Base-by-base conservation (phyloP, 164 flowering plant species). In the Chimonanthus praecox region DNA sequence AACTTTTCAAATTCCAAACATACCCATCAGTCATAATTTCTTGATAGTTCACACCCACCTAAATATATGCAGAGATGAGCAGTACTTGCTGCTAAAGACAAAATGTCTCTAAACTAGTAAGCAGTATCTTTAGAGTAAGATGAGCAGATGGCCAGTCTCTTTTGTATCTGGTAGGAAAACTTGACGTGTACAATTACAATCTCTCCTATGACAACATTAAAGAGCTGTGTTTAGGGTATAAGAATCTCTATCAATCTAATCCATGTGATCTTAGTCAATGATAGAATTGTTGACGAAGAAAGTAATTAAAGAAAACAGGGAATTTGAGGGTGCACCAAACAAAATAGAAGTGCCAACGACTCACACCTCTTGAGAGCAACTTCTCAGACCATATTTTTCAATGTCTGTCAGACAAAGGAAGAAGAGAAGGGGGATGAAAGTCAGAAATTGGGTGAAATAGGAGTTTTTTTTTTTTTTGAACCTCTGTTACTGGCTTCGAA, bases 261-360 rank as follows among this genome's bases (percentile, higher is more conserved):
- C 51, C 51, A 47, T 68, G 9, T 6, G 15, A 2, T 43, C 68
- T 44, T 16, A 33, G 3, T 65, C 10, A 21, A 65, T 63, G 60
- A 54, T 46, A 67, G 51, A 1, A 48, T 47, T 46, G 18, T 5
- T 51, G 45, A 49, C 45, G 72, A 69, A 21, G 72, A 51, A 49
- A 61, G 43, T 46, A 21, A 20, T 21, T 50, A 21, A 49, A 18
- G 5, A 10, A 20, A 5, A 49, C 47, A 49, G 47, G 60, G 58
- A 51, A 43, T 49, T 20, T 69, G 72, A 21, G 44, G 5, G 7
- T 3, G 2, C 72, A 69, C 72, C 72, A 49, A 69, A 49, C 62
- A 69, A 21, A 68, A 50, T 69, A 21, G 61, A 69, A 50, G 46
- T 69, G 15, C 43, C 72, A 69, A 69, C 63, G 45, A 21, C 71